Evolutionary conservation across 768 basidiomycete species (phyloP), one percentile per base, ranked within the genome.

Genomic region (Kwoniella dendrophila): DNA sequence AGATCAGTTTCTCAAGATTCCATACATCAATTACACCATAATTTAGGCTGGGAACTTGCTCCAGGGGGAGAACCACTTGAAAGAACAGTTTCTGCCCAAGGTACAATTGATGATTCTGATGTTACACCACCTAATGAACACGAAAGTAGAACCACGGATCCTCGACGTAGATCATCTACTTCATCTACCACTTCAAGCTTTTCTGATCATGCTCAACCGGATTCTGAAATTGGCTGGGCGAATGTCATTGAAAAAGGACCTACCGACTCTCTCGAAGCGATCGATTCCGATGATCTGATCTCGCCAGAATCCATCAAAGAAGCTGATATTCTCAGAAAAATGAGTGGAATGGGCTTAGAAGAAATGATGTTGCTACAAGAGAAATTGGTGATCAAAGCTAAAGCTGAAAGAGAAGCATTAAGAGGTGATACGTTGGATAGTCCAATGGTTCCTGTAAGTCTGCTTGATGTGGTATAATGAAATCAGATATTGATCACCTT

Each of bases 351-450:
- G 29, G 59, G 60, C 10, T 62, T 54, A 27, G 70, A 63, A 4
- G 68, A 71, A n/a, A 22, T 73, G 59, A 32, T 40, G 3, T 30
- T 41, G 26, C 47, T 76, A 52, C 74, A 76, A 52, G 49, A 30
- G 14, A 69, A 64, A 20, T 49, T 76, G 38, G 72, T 76, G 20
- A 30, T 47, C 16, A 71, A 67, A 40, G 74, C 74, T 3, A 68
- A 70, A 38, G 54, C 55, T 22, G 72, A 73, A 43, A 34, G 74
- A 36, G 58, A 68, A 50, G 74, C 63, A 2, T 41, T 72, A 24
- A 57, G 70, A 47, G 59, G 53, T 1, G 51, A 55, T 18, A 6
- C 12, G 29, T 57, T 32, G 20, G 56, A 62, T 34, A 56, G 33
- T 55, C 51, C 68, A 20, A n/a, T 63, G 16, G 48, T 51, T 1